phyloP scores from a whole-genome alignment of 2,329 filamentous ascomycete species.

The Zopfia rhizophila region DNA sequence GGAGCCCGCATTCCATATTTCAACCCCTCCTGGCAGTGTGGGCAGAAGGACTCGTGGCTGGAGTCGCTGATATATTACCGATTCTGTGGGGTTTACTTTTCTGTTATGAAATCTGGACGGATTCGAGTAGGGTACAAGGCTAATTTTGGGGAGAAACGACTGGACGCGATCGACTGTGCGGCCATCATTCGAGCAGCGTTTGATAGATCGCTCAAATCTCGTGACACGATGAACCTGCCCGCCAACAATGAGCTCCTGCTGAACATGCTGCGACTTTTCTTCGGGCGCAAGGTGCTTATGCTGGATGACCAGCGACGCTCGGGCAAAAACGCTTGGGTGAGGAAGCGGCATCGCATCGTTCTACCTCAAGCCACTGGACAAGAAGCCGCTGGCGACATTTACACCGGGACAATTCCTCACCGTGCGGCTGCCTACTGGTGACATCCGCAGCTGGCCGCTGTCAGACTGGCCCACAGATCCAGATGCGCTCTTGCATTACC shows the following conservation, averaged over 20 bases:
- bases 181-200: too few relatives aligned
- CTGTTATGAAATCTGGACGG: neutral
- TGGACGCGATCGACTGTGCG: too few relatives aligned
- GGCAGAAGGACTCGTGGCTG: conserved; percentile 7
- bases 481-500: conserved; percentile 1
- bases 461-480: conserved; percentile 10
- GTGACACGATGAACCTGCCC: too few relatives aligned
- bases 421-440: conserved; percentile 7
- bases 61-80: conserved; percentile 3
- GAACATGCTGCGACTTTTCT: conserved; percentile 7
- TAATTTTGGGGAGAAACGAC: too few relatives aligned
- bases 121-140: too few relatives aligned
- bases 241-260: too few relatives aligned
- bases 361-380: conserved; percentile 8
- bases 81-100: conserved; percentile 12
- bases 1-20: conserved; percentile 6
- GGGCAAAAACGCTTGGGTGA: conserved; percentile 7
- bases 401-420: conserved; percentile 14
- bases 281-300: conserved; percentile 10
- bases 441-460: conserved; percentile 12
- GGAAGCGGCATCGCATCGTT: conserved; percentile 16
- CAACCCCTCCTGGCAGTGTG: conserved; percentile 8
- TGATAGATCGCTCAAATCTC: too few relatives aligned
- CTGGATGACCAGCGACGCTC: conserved; percentile 4
- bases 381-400: conserved; percentile 4